phyloP scores from a whole-genome alignment of 805 yeast genomes.

The Lipomyces mesembrius region DNA sequence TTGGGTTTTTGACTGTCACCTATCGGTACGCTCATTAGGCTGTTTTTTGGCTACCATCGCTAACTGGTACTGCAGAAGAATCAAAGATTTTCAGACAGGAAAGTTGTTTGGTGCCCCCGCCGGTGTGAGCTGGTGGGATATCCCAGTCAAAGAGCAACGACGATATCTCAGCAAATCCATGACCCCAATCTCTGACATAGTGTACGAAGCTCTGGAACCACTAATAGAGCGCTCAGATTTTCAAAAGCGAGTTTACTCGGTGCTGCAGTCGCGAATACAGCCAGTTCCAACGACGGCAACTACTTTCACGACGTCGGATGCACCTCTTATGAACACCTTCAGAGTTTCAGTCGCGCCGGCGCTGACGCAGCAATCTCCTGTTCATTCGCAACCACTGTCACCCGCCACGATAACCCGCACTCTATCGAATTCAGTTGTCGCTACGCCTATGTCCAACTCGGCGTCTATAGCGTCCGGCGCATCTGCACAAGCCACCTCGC shows the following conservation, averaged over 20 bases:
- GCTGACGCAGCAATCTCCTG: neutral
- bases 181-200: constrained; percentile 29
- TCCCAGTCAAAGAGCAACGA: constrained; percentile 28
- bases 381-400: neutral
- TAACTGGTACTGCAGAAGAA: constrained; percentile 12
- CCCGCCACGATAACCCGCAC: neutral
- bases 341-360: neutral
- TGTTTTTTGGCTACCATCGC: neutral
- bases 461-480: neutral
- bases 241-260: constrained; percentile 4
- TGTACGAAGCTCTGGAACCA: constrained; percentile 22
- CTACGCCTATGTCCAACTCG: neutral
- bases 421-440: neutral
- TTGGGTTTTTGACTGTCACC: constrained; percentile 28
- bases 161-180: constrained; percentile 23
- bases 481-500: neutral
- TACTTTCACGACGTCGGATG: constrained; percentile 10
- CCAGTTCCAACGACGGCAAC: constrained; percentile 1
- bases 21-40: constrained; percentile 7
- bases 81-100: constrained; percentile 27
- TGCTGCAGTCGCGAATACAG: neutral
- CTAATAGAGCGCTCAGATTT: constrained; percentile 10
- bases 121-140: constrained; percentile 27
- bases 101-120: constrained; percentile 17
- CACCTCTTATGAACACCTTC: constrained; percentile 16